phyloP scores from a whole-genome alignment of 1,139 yeast species.

The Wickerhamiella pararugosa region DNA sequence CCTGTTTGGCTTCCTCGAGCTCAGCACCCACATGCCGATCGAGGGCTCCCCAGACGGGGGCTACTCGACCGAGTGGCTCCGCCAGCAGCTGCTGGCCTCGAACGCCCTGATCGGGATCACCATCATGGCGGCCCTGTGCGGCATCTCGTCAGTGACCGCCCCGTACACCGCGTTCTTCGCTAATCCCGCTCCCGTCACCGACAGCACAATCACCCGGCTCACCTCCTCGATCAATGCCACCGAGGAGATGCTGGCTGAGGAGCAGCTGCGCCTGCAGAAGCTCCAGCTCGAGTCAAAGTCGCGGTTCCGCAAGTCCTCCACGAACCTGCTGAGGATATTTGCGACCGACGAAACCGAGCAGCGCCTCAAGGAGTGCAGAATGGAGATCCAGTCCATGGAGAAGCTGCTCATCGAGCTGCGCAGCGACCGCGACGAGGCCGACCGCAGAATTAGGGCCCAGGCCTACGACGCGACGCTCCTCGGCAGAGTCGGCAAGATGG shows the following conservation, averaged over 20 bases:
- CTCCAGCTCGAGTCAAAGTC: constrained; percentile 10
- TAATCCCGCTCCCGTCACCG: constrained; percentile 19
- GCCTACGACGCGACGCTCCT: constrained; percentile 19
- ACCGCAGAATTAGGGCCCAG: constrained; percentile 19
- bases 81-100: constrained; percentile 34
- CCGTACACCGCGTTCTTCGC: constrained; percentile 32
- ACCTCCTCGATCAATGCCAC: constrained; percentile 25
- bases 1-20: constrained; percentile 20
- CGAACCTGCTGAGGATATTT: constrained; percentile 20
- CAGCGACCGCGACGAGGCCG: constrained; percentile 21
- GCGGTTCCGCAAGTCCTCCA: constrained; percentile 9
- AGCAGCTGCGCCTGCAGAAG: constrained; percentile 16
- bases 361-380: constrained; percentile 19
- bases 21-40: constrained; percentile 24
- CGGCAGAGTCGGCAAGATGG: constrained; percentile 20
- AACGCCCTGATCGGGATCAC: constrained; percentile 60
- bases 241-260: constrained; percentile 22
- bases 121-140: constrained; percentile 54
- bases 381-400: constrained; percentile 55
- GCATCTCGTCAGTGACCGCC: constrained; percentile 62
- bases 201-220: constrained; percentile 24
- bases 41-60: constrained; percentile 14
- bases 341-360: constrained; percentile 14
- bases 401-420: constrained; percentile 27
- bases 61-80: constrained; percentile 14